Percentiles rank a stretch among this genome's conserved stretches.
These are phyloP conservation scores for Paratrimastix pyriformis DNA, from an alignment of 78 protist species.

Conservation along the genomic window DNA sequence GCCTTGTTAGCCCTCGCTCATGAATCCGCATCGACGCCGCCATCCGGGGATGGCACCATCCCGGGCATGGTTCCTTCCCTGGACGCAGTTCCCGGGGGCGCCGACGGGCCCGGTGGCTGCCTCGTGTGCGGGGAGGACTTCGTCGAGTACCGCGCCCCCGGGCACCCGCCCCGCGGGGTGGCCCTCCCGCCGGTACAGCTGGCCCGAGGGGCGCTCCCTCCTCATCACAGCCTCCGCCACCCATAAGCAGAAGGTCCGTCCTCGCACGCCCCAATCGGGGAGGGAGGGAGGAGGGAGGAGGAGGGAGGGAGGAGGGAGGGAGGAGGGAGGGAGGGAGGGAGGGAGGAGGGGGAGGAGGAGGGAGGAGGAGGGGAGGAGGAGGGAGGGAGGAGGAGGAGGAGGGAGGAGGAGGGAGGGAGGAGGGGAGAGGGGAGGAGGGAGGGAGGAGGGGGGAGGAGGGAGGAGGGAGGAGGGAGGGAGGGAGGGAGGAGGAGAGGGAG, in stretches of 20 bases:
- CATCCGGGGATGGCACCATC: not conserved
- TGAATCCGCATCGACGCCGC: not conserved
- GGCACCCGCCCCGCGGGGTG: not conserved
- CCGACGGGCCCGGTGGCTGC: conserved; percentile 89
- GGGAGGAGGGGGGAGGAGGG: not conserved
- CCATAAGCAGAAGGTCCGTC: conserved; percentile 22
- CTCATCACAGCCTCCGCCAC: conserved; percentile 32
- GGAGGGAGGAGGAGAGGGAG: no score
- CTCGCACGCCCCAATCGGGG: not conserved
- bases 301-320: no score
- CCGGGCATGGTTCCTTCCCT: not conserved
- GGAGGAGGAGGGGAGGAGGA: no score
- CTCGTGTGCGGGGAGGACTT: conserved; percentile 55
- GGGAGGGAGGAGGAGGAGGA: no score
- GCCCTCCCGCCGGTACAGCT: conserved; percentile 48
- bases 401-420: not conserved
- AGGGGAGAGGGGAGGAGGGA: not conserved
- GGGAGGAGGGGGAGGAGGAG: no score
- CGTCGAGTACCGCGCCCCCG: conserved; percentile 16
- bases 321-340: no score
- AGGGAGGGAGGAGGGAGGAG: no score
- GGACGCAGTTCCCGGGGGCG: conserved; percentile 81
- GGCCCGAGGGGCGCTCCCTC: conserved; percentile 21
- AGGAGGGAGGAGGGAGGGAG: not conserved
- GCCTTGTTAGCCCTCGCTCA: no score